Base-by-base conservation (phyloP, 73 alveolate species). In the Symbiodinium natans region DNA sequence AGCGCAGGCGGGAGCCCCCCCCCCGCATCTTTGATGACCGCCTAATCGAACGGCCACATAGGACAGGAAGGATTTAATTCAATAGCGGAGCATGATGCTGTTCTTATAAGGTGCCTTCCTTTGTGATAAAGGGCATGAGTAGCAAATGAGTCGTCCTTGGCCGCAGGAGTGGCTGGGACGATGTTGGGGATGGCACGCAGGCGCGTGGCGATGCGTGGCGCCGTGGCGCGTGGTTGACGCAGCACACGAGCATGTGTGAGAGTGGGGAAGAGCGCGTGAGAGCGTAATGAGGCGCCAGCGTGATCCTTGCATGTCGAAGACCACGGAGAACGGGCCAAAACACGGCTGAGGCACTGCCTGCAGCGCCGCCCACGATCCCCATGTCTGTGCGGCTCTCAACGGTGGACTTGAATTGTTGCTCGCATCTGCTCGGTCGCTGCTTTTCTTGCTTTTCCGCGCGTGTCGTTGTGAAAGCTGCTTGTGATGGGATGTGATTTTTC, bases 101-200 rank as follows among this genome's bases (percentile, higher is more conserved):
- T 17, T 10, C 63, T 48, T 48, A 17, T 17, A 48, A 48, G 17
- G 8, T 17, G 63, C 23, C 63, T 8, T 8, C 23, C 23, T 48
- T 48, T 17, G 75, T 11, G 33, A 3, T 59, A 3, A 19, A 5
- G 21, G 33, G 7, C 75, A 59, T 3, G 34, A 59, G 75, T 4
- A 59, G 77, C 34, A 59, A 17, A 11, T 43, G 56, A 43, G 56
- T 43, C 1, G 36, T 2, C 34, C 31, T 6, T 10, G 4, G 38
- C 36, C 5, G 7, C 19, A 87, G 94, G 94, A 87, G 94, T 39
- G 94, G 94, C 63, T 87, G 94, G 94, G 94, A 87, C 39, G 94
- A 87, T 17, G 94, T 87, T 41, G 94, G 94, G 23, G 94, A 87
- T 38, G 94, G 94, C 82, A 48, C 93, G 36, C 93, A 86, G 93